phyloP scores from a whole-genome alignment of 768 basidiomycete genomes.

The Mycena indigotica region DNA sequence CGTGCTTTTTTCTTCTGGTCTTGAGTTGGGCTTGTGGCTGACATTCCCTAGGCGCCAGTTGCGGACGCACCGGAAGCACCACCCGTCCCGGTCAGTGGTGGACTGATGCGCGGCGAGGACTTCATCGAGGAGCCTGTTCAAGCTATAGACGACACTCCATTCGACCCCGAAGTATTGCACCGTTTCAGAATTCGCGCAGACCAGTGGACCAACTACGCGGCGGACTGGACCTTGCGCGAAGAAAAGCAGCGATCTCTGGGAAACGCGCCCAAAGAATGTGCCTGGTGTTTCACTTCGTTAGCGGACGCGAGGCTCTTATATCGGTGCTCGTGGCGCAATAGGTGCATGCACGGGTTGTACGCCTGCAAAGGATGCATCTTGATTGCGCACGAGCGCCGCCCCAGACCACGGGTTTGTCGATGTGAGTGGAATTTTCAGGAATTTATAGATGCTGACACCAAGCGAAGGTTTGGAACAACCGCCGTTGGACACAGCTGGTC shows the following conservation, averaged over 20 bases:
- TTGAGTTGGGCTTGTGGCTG: neutral
- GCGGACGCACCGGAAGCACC: too few species aligned
- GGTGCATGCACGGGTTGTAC: neutral
- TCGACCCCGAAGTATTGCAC: neutral
- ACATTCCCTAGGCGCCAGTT: neutral
- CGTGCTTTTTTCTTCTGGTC: neutral
- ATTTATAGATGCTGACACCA: neutral
- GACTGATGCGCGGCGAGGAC: too few species aligned
- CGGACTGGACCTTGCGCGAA: neutral
- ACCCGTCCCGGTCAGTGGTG: too few species aligned
- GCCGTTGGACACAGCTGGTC: neutral
- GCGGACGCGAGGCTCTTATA: neutral
- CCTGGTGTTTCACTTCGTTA: neutral
- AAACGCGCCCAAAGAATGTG: neutral
- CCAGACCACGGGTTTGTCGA: neutral
- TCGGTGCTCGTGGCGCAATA: neutral
- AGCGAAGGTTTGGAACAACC: neutral
- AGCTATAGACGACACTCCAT: too few species aligned
- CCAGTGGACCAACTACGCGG: neutral
- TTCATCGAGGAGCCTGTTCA: too few species aligned
- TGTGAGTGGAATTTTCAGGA: neutral
- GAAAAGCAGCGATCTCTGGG: neutral
- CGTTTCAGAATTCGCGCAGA: neutral
- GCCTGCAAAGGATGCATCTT: neutral
- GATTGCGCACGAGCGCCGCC: neutral